Evolutionary conservation across 106 monocot genomes (phyloP), one percentile per base, ranked within the genome.

Genomic region (Dactylorhiza incarnata): DNA sequence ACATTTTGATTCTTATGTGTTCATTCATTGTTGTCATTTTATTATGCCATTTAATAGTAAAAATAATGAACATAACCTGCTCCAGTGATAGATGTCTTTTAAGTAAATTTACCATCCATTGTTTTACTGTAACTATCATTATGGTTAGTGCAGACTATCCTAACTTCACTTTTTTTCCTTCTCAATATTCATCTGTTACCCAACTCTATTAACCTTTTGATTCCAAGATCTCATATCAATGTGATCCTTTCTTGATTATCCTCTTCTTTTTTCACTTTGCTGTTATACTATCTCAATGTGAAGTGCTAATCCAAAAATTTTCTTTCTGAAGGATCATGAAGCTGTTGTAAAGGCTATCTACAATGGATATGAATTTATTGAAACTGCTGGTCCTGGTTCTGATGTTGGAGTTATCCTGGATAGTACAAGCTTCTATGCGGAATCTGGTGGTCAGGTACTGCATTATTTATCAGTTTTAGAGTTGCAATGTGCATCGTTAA

Each of bases 371-470:
- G 89, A 87, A 20, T 97, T 87, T 75, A 10, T 82, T 76, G 84
- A 87, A 25, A 70, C 71, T 74, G 77, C 79, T 23, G 72, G 70
- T 55, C 49, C 75, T 79, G 91, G 86, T 78, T 71, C 69, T 68
- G 91, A 97, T 74, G 50, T 91, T 48, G 96, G 96, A 58, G 67
- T 97, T 86, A 77, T 97, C 68, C 79, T 97, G 76, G 89, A 93
- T 79, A 89, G 89, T 76, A 91, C 96, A 66, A 94, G 96, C 50
- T 97, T 93, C 73, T 97, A 97, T 82, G 91, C 96, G 69, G 96
- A 97, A 81, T 91, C 93, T 87, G 96, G 96, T 80, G 96, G 96
- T 23, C 96, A 97, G 96, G 96, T 97, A 88, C 72, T 74, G 45
- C 44, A 49, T 0, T n/a, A 22, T 49, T 70, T 3, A 11, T 48